These are phyloP conservation scores for Backusella mclennaniae DNA, from an alignment of 192 early-diverging fungal species.

Conservation along the genomic window DNA sequence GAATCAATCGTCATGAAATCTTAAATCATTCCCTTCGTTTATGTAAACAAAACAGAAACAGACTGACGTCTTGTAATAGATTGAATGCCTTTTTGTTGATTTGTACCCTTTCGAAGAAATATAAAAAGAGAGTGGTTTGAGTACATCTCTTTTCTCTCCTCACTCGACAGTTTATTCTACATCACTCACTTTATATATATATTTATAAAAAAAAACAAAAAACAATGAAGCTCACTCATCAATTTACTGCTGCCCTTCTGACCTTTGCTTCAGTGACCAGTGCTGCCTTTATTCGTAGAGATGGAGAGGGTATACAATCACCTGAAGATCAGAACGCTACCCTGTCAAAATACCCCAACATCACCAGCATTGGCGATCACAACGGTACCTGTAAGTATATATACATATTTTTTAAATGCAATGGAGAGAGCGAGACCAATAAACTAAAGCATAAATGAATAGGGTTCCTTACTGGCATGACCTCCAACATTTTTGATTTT, in stretches of 20 bases:
- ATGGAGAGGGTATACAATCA: not conserved
- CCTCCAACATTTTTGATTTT: not conserved
- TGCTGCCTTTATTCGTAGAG: not conserved
- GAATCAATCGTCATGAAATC: not conserved
- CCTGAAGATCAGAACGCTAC: not conserved
- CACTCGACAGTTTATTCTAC: not conserved
- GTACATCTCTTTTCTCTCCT: not conserved
- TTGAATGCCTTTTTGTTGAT: not conserved
- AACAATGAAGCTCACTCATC: not conserved
- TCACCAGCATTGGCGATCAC: not conserved
- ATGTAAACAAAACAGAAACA: not conserved
- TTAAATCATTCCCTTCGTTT: not conserved
- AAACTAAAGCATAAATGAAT: not conserved
- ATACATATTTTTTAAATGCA: not conserved
- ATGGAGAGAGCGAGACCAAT: too few relatives aligned
- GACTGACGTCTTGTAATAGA: not conserved
- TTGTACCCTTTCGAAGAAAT: not conserved
- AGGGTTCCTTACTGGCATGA: not conserved
- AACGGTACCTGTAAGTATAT: slow-evolving; percentile 11
- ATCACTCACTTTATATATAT: not conserved
- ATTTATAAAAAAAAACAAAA: not conserved
- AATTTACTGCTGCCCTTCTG: not conserved
- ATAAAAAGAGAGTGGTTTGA: not conserved
- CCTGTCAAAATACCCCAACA: not conserved
- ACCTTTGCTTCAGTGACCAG: not conserved